These are phyloP conservation scores for Chondrus crispus DNA, from an alignment of 23 red algal genomes.

Conservation along the genomic window DNA sequence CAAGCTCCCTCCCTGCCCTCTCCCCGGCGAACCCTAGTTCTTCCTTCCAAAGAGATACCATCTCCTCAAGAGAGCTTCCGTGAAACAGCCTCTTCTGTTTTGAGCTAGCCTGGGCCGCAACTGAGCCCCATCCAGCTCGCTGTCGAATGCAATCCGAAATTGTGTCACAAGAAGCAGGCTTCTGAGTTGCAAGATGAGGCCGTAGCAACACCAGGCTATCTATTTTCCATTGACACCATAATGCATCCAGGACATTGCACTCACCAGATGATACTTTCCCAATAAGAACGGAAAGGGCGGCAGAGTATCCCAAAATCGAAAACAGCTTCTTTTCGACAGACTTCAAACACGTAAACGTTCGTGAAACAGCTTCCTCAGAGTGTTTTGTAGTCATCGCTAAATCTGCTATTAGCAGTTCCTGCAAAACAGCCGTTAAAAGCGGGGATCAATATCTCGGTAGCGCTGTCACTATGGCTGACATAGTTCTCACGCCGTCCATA, in stretches of 20 bases:
- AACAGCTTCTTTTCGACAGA: slow-evolving; percentile 17
- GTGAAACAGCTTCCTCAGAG: neutral
- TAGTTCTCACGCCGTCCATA: slow-evolving; percentile 6
- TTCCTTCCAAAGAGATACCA: slow-evolving; percentile 39
- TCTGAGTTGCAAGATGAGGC: slow-evolving; percentile 21
- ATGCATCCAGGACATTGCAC: slow-evolving; percentile 31
- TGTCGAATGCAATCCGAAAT: neutral
- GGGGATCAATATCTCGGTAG: slow-evolving; percentile 31
- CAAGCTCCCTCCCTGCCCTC: neutral
- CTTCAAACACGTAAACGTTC: neutral
- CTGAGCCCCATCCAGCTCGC: slow-evolving; percentile 37
- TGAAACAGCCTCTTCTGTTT: slow-evolving; percentile 35
- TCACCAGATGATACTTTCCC: slow-evolving; percentile 26
- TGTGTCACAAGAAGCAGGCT: neutral
- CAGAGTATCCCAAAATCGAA: slow-evolving; percentile 40
- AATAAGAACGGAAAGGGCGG: slow-evolving; percentile 42
- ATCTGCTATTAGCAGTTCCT: slow-evolving; percentile 61
- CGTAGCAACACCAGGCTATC: slow-evolving; percentile 37
- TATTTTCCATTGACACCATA: slow-evolving; percentile 16
- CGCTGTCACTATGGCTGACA: slow-evolving; percentile 21
- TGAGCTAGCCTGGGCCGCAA: slow-evolving; percentile 19
- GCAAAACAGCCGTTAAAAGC: slow-evolving; percentile 41
- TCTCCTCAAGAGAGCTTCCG: neutral
- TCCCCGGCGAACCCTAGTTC: slow-evolving; percentile 32
- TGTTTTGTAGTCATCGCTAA: slow-evolving; percentile 33